Evolutionary conservation across 192 early-diverging fungal genomes (phyloP), one percentile per base, ranked within the genome.

Genomic region (Backusella macrospora): DNA sequence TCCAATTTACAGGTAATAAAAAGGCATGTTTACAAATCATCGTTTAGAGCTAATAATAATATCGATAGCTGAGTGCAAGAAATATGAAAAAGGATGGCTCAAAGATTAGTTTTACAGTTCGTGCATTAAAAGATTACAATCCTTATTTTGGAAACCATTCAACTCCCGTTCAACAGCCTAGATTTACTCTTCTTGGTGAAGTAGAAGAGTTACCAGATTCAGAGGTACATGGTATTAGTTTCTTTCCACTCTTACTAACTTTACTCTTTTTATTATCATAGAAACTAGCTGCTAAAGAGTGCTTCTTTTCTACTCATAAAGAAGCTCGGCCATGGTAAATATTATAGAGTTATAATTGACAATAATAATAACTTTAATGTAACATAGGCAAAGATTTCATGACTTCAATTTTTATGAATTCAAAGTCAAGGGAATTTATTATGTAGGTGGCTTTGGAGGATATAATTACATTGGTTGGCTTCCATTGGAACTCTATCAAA

Each of bases 391-490:
- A 21, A 21, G 73, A 8, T 86, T 80, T 73, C 85, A 86, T 64
- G 81, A 81, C 13, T 86, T 86, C 37, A 59, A 74, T n/a, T 84
- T 84, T 77, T 86, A 87, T 69, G 62, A 65, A 39, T 45, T 87
- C 9, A 71, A 78, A 15, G 80, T 85, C 4, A 43, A 79, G 18
- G 69, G 73, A 9, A 73, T 87, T 34, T 87, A 87, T 55, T 86
- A 84, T 75, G 68, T 87, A 43, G 86, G 86, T 7, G 86, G 86
- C 3, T 87, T 86, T 66, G 86, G 86, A 21, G 81, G 73, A 7
- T 72, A 83, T 14, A 86, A 86, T 37, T 84, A 86, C 49, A 86
- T 87, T 70, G 86, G 86, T 37, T 87, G 83, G 84, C 77, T 86
- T 55, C 78, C 82, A 70, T 49, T 73, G 6, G 70, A 75, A 0